These are phyloP conservation scores for Ceratocystiopsis sp. DNA, from an alignment of 2,329 filamentous ascomycete genomes.

Conservation along the genomic window DNA sequence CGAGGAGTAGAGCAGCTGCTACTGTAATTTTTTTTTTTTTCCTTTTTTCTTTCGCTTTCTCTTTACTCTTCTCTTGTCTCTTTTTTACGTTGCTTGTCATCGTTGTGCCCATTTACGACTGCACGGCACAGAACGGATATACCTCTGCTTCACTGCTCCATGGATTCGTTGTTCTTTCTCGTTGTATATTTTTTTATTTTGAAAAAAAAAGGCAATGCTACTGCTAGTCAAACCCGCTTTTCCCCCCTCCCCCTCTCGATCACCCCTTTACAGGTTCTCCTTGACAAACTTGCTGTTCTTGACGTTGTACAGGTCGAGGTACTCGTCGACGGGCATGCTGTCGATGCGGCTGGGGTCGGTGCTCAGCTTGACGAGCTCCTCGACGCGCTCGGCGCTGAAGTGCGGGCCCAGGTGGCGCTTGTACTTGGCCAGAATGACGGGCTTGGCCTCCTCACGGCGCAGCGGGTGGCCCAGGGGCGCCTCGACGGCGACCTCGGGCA, in stretches of 20 bases:
- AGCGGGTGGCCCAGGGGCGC: slow-evolving; percentile 86
- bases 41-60: neutral
- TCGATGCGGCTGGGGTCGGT: slow-evolving; percentile 61
- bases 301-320: slow-evolving; percentile 66
- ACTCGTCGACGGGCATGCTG: slow-evolving; percentile 72
- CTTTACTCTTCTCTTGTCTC: neutral
- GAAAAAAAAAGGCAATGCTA: too few relatives aligned
- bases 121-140: neutral
- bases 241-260: neutral
- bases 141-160: neutral
- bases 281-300: slow-evolving; percentile 42
- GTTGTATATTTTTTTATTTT: too few relatives aligned
- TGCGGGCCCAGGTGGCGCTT: slow-evolving; percentile 79
- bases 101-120: neutral
- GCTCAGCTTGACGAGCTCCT: slow-evolving; percentile 67
- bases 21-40: neutral
- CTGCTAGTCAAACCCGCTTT: neutral
- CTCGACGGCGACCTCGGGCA: slow-evolving; percentile 84
- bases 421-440: slow-evolving; percentile 90
- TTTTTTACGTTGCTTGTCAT: neutral
- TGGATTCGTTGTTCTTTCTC: too few relatives aligned
- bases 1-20: slow-evolving; percentile 16
- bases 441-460: slow-evolving; percentile 90
- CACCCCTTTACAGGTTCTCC: slow-evolving; percentile 8
- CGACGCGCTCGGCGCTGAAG: slow-evolving; percentile 58